Evolutionary conservation across 352 stramenopile species (phyloP), one percentile per base, ranked within the genome.

Genomic region (Pythium aphanidermatum): DNA sequence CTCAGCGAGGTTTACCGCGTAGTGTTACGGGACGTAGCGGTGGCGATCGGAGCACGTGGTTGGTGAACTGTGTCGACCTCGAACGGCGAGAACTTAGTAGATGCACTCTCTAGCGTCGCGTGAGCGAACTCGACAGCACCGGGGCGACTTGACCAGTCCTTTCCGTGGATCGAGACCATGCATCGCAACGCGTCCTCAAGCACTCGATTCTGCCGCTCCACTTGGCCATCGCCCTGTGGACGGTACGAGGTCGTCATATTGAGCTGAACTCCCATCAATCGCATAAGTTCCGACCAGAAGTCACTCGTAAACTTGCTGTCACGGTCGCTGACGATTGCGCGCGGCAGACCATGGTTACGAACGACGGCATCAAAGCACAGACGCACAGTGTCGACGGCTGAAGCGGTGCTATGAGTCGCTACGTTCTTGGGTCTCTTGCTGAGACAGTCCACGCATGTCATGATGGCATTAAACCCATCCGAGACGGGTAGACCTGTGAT

Each of bases 41-140:
- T 35, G 31, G 17, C 9, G 34, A 24, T 23, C 29, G 19, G 1
- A 25, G 2, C 14, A 25, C 28, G 26, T 46, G 7, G 21, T 14
- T 23, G 19, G 25, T 34, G 34, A 17, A 43, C 52, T 17, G 27
- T 61, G 46, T 68, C 59, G 20, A 68, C 13, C 25, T 68, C 49
- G 31, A 68, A 68, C 0, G 54, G 52, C 27, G 59, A 42, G 10
- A 65, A 11, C 3, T 40, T 40, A 2, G 39, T 58, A 4, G 54
- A 52, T 9, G 24, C 21, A 14, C 37, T 44, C 8, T 48, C 42
- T 4, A 65, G 16, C 10, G 49, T 55, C 5, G 48, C 40, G 49
- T 65, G 54, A 12, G 59, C 45, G 20, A 46, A 68, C 32, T 63
- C 59, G 20, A 61, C 48, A 6, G 51, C 57, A 27, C 45, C 46